These are phyloP conservation scores for Ligustrum vulgare DNA, from an alignment of 257 asterid genomes.

Conservation along the genomic window DNA sequence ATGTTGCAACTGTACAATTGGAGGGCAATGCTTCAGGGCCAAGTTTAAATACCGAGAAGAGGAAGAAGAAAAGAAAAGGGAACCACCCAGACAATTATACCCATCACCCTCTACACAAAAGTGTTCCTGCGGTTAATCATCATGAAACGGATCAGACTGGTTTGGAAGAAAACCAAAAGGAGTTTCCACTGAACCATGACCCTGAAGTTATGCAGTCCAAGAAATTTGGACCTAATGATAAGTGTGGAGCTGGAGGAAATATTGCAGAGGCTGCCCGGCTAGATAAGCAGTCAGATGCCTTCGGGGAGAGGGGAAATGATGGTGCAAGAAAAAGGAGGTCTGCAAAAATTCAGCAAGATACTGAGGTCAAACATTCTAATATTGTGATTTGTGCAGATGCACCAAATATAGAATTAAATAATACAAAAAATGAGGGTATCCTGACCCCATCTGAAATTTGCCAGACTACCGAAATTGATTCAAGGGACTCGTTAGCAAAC, in stretches of 20 bases:
- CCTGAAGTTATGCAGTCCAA: slow-evolving; percentile 18
- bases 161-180: slow-evolving; percentile 11
- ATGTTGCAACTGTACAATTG: slow-evolving; percentile 23
- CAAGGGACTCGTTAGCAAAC: slow-evolving; percentile 13
- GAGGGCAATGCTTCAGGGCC: slow-evolving; percentile 8
- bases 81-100: not conserved
- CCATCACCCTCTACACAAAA: slow-evolving; percentile 3
- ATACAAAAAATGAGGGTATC: slow-evolving; percentile 12
- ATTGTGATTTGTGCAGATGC: slow-evolving; percentile 17
- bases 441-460: slow-evolving; percentile 14
- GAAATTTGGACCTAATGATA: slow-evolving; percentile 5
- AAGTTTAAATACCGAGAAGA: slow-evolving; percentile 15
- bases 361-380: slow-evolving; percentile 22
- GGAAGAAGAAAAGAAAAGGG: slow-evolving; percentile 17
- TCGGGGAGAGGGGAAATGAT: slow-evolving; percentile 13
- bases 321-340: slow-evolving; percentile 21
- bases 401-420: slow-evolving; percentile 13
- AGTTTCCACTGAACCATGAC: slow-evolving; percentile 21
- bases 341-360: slow-evolving; percentile 9
- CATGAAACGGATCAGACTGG: slow-evolving; percentile 14
- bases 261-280: slow-evolving; percentile 8
- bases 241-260: slow-evolving; percentile 17
- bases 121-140: slow-evolving; percentile 1
- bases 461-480: slow-evolving; percentile 2
- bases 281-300: not conserved